Base-by-base conservation (phyloP, 495 filamentous ascomycete species). In the Parmelia sp. region DNA sequence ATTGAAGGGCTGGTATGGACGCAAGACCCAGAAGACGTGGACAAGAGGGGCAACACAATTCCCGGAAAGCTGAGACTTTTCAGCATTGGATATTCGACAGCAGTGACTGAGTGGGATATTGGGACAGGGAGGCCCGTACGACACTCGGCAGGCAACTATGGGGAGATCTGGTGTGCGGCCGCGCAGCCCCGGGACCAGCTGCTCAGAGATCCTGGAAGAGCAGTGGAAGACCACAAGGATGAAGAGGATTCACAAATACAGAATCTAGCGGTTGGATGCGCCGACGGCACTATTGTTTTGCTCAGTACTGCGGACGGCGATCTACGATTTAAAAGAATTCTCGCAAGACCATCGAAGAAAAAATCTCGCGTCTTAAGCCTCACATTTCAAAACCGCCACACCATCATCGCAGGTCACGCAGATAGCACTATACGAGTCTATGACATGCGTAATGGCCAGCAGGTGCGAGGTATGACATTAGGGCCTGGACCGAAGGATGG, bases 151-250 rank as follows among this genome's bases (percentile, higher is more conserved):
- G 93, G 93, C 25, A 96, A 93, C 74, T 89, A 96, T 72, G 92
- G 93, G 45, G 94, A 96, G 69, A 92, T 97, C 64, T 99, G 94
- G 94, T 96, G 92, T 75, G 79, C 97, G 63, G 89, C 87, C 65
- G 90, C 87, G n/a, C 94, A 97, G 77, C 94, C 95, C 25, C 72
- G 79, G 69, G 76, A 78, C 75, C 71, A 76, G 66, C 63, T 73
- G 15, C 71, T 72, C 39, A 74, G 74, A 63, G 71, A 72, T 53
- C 17, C 58, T 53, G 33, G 29, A 29, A 27, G 21, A 31, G 45
- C 23, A 39, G 40, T 73, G 71, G 65, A 71, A 76, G 68, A 74
- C 68, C 35, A 77, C 75, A 67, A 51, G 64, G 69, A 76, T 21
- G 81, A 80, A 59, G 78, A 77, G 10, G 77, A 81, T 65, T 79